A percentile compares a stretch with the other conserved stretches of the same genome.
phyloP scores from a whole-genome alignment of 192 early-diverging fungal species.

The Haplosporangium gracile region DNA sequence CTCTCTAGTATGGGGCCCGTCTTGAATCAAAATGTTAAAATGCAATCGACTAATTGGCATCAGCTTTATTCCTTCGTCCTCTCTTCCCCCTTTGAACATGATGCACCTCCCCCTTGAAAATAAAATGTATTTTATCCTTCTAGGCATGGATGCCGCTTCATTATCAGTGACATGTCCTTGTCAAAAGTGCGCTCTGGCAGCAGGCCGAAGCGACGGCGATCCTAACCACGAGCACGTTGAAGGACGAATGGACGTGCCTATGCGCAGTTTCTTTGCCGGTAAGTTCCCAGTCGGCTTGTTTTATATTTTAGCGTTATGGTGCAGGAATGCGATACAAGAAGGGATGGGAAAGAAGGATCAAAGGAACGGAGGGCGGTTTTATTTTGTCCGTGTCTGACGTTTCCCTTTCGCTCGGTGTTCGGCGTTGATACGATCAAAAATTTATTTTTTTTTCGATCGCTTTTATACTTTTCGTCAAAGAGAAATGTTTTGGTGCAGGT shows the following conservation, averaged over 20 bases:
- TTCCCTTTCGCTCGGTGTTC: background rate
- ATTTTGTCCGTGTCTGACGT: conserved; percentile 6
- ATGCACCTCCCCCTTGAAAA: background rate
- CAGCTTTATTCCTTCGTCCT: background rate
- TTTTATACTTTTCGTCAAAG: background rate
- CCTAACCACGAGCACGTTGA: conserved; percentile 52
- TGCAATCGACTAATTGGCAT: background rate
- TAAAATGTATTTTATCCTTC: too few species aligned
- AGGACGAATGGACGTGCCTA: conserved; percentile 53
- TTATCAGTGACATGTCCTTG: conserved; percentile 51
- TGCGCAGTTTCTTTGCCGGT: conserved; percentile 53
- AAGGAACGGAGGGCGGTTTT: background rate
- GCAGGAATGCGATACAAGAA: background rate
- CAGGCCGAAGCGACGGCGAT: conserved; percentile 41
- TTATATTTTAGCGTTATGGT: background rate
- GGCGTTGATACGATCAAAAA: background rate
- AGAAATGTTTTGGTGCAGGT: background rate
- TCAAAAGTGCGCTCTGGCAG: conserved; percentile 41
- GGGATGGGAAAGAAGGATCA: background rate
- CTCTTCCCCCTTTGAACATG: background rate
- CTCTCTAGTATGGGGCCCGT: background rate
- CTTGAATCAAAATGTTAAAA: background rate
- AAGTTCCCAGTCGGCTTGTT: background rate
- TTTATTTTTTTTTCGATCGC: background rate
- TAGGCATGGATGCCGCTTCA: conserved; percentile 56